Evolutionary conservation across 164 flowering plant species (phyloP).

Genomic region (Chloranthus sessilifolius): DNA sequence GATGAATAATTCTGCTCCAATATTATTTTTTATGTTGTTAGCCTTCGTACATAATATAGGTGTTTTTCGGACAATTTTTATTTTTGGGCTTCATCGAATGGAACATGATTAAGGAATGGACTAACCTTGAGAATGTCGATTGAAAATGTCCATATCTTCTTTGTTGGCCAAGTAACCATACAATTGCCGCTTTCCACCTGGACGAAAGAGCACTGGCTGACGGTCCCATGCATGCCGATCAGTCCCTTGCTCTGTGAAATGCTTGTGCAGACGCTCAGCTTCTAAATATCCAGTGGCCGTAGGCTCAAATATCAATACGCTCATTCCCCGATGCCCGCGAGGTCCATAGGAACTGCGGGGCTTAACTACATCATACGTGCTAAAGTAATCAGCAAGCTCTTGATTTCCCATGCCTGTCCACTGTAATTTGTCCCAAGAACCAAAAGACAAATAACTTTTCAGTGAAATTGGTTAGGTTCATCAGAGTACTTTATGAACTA

Average conservation of each 20-base stretch:
- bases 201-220: conserved; percentile 27
- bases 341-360: conserved; percentile 89
- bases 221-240: conserved; percentile 70
- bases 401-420: conserved; percentile 94
- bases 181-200: conserved; percentile 75
- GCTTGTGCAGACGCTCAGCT: conserved; percentile 74
- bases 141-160: conserved; percentile 63
- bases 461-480: too few relatives aligned
- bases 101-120: too few relatives aligned
- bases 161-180: conserved; percentile 70
- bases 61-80: too few relatives aligned
- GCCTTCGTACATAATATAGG: too few relatives aligned
- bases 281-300: conserved; percentile 66
- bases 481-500: too few relatives aligned
- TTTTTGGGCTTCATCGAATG: too few relatives aligned
- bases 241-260: conserved; percentile 46
- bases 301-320: conserved; percentile 71
- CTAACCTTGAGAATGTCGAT: conserved; percentile 67
- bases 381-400: conserved; percentile 75
- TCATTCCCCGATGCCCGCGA: conserved; percentile 86
- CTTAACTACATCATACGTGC: conserved; percentile 41
- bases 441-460: background rate
- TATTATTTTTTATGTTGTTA: too few relatives aligned
- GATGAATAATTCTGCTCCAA: too few relatives aligned
- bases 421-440: conserved; percentile 26